A percentile compares a stretch with the other conserved stretches of the same genome.
Evolutionary conservation across 768 basidiomycete genomes (phyloP).

Genomic region (Tylopilus felleus): DNA sequence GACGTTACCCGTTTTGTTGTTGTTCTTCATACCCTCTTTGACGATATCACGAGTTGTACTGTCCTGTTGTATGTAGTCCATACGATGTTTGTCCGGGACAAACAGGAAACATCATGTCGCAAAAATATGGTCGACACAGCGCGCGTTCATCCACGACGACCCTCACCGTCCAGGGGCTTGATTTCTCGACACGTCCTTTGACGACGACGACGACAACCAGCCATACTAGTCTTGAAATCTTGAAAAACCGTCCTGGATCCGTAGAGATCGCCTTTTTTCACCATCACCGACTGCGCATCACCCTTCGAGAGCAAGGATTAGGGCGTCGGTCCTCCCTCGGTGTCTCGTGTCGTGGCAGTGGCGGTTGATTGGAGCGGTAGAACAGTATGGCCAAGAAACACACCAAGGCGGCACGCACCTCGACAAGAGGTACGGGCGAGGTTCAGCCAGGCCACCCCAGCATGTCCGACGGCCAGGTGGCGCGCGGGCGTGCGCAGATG

Average conservation of each 20-base stretch:
- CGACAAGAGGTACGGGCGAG: not conserved
- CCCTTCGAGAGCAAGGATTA: too few species aligned
- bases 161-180: slow-evolving; percentile 9
- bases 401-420: slow-evolving; percentile 7
- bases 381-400: slow-evolving; percentile 24
- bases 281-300: not conserved
- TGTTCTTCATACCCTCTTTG: slow-evolving; percentile 15
- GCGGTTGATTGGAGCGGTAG: not conserved
- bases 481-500: slow-evolving; percentile 41
- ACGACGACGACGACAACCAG: slow-evolving; percentile 1
- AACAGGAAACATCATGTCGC: slow-evolving; percentile 37
- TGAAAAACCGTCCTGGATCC: slow-evolving; percentile 61
- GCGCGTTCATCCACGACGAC: slow-evolving; percentile 24
- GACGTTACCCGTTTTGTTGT: not conserved
- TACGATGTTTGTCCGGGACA: slow-evolving; percentile 31
- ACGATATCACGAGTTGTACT: not conserved
- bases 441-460: not conserved
- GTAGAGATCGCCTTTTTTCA: slow-evolving; percentile 51
- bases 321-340: too few species aligned
- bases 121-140: slow-evolving; percentile 30
- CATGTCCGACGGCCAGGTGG: slow-evolving; percentile 25
- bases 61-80: slow-evolving; percentile 4
- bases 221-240: slow-evolving; percentile 50
- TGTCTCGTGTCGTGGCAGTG: not conserved
- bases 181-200: not conserved